A percentile compares a stretch with the other conserved stretches of the same genome.
Conservation (phyloP, 805 yeast species). For the Metschnikowia lochheadii region DNA sequence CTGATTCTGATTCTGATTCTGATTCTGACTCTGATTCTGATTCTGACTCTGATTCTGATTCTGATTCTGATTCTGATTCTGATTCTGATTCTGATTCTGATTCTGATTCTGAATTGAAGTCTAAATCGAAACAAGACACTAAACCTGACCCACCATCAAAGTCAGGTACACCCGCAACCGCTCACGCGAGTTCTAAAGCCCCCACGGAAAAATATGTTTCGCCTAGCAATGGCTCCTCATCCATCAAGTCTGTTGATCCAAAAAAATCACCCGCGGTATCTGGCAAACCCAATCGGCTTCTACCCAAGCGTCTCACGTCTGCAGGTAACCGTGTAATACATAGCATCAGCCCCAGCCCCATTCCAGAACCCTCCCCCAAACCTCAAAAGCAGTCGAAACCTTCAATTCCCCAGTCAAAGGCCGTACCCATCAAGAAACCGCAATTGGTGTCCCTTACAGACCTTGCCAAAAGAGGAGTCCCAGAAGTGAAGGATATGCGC, state of each 20-base stretch:
- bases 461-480: conserved; percentile 15
- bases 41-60: not conserved
- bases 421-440: conserved; percentile 3
- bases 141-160: not conserved
- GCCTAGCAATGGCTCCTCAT: not conserved
- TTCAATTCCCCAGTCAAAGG: not conserved
- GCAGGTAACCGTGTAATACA: not conserved
- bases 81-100: conserved; percentile 8
- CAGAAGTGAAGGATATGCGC: conserved; percentile 14
- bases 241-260: not conserved
- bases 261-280: not conserved
- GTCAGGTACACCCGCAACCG: not conserved
- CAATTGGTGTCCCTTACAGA: conserved; percentile 12
- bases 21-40: not conserved
- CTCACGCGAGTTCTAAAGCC: not conserved
- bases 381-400: not conserved
- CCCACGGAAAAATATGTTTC: not conserved
- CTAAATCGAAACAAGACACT: not conserved
- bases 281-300: not conserved
- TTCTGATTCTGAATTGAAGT: conserved; percentile 7
- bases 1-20: not conserved
- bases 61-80: not conserved
- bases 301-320: conserved; percentile 2
- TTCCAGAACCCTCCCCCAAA: not conserved
- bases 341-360: not conserved